These are phyloP conservation scores for Eutrema yunnanense DNA, from an alignment of 345 rosid genomes.

Conservation along the genomic window DNA sequence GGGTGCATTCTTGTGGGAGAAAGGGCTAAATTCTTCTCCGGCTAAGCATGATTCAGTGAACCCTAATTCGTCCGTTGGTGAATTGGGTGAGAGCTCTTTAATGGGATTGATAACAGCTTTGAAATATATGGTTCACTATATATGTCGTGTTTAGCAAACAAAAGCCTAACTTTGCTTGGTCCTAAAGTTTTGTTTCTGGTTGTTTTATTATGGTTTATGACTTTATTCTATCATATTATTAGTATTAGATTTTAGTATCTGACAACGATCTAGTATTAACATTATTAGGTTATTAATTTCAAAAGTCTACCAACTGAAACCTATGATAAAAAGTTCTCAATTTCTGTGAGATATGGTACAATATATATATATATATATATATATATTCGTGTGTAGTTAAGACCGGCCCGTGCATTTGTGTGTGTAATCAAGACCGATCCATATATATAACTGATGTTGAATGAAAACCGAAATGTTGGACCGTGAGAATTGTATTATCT, in stretches of 20 bases:
- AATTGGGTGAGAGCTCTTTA: background rate
- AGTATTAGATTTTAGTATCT: background rate
- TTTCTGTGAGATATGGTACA: background rate
- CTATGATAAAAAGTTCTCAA: background rate
- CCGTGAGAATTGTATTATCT: no score
- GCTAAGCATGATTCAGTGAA: background rate
- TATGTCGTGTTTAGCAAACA: background rate
- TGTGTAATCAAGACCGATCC: no score
- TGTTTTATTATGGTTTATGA: background rate
- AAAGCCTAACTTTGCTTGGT: background rate
- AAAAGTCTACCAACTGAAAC: background rate
- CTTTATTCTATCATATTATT: background rate
- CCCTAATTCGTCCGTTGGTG: background rate
- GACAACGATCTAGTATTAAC: background rate
- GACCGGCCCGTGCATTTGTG: background rate
- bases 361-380: background rate
- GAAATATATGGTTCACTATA: background rate
- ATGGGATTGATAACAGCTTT: background rate
- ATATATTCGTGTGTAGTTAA: background rate
- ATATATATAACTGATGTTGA: no score
- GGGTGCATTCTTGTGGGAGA: conserved; percentile 56
- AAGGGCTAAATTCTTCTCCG: background rate
- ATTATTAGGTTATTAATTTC: background rate
- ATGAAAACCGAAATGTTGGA: no score
- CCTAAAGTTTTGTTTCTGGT: background rate